Base-by-base conservation (phyloP, 768 basidiomycete species). In the Amanita muscaria region DNA sequence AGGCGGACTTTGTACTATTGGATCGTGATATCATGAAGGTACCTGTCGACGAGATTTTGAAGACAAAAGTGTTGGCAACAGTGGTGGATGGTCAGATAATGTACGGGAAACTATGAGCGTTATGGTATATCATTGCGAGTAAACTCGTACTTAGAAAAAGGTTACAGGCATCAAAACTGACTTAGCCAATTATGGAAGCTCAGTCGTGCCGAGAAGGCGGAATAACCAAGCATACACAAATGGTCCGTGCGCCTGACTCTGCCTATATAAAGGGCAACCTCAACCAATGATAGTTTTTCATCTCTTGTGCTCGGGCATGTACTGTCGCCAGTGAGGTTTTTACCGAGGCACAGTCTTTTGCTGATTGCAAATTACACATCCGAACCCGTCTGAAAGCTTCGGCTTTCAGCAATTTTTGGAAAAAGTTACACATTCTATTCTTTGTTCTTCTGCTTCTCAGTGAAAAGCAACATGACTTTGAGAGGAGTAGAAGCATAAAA, bases 301-400 rank as follows among this genome's bases (percentile, higher is more conserved):
- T 81, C 81, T 83, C 83, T 89, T 89, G 85, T 88, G 84, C 84
- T 87, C 83, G 85, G 84, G 84, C 82, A 83, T 79, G 84, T 80
- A 85, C 83, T 84, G 81, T 86, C 83, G 81, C 79, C 80, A 84
- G 85, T 88, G 87, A 89, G 83, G 87, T 89, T 73, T 79, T 71
- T 84, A 88, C 86, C 82, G 87, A 89, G 83, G 79, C 81, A 83
- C 80, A 86, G 83, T 85, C 76, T 86, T 71, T 88, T 87, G 86
- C 84, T 88, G 81, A 82, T 88, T 88, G 85, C 85, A 88, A 88
- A 88, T 85, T 88, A 87, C 74, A 85, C 84, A 88, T 88, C 86
- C 86, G 83, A 86, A 88, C 83, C 64, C 84, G 83, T 88, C 84
- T 83, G 76, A 79, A 62, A 73, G 82, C 83, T 87, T 84, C 70